Evolutionary conservation across 2,329 filamentous ascomycete genomes (phyloP).

Genomic region (Aureobasidium leucospermi): DNA sequence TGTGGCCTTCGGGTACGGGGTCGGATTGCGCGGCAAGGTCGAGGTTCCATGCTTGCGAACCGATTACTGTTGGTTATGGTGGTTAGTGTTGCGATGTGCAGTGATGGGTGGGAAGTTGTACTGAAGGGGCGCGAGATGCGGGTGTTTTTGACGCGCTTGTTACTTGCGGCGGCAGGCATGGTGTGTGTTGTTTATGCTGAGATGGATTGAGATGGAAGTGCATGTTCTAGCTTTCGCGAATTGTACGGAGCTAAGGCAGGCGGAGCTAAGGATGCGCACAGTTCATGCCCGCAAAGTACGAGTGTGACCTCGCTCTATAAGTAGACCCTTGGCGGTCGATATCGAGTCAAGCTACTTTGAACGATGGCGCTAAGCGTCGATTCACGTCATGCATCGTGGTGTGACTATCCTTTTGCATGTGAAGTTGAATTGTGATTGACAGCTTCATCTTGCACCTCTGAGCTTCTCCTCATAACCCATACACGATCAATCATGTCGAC

Average conservation of each 20-base stretch:
- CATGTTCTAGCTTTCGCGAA: not conserved
- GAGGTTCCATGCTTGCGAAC: conserved; percentile 46
- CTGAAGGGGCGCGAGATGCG: conserved; percentile 28
- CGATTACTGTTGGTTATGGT: conserved; percentile 30
- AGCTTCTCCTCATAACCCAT: not conserved
- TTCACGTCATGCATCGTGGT: conserved; percentile 3
- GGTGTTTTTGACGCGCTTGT: conserved; percentile 28
- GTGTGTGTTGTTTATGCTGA: not conserved
- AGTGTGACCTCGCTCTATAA: no score
- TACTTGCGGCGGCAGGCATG: conserved; percentile 29
- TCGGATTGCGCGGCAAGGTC: conserved; percentile 67
- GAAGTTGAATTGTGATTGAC: not conserved
- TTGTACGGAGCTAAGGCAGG: not conserved
- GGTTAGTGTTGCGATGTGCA: not conserved
- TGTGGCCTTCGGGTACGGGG: conserved; percentile 80
- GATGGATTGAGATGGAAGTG: not conserved
- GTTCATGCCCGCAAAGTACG: no score
- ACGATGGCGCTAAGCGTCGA: conserved; percentile 1
- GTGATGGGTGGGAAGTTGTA: not conserved
- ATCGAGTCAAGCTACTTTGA: not conserved
- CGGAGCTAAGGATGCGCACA: no score
- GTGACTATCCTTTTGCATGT: conserved; percentile 1
- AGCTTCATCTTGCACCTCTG: not conserved
- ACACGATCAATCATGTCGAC: conserved; percentile 11
- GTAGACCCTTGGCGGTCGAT: no score